phyloP scores from a whole-genome alignment of 2,329 filamentous ascomycete genomes.

The Arthroderma uncinatum region DNA sequence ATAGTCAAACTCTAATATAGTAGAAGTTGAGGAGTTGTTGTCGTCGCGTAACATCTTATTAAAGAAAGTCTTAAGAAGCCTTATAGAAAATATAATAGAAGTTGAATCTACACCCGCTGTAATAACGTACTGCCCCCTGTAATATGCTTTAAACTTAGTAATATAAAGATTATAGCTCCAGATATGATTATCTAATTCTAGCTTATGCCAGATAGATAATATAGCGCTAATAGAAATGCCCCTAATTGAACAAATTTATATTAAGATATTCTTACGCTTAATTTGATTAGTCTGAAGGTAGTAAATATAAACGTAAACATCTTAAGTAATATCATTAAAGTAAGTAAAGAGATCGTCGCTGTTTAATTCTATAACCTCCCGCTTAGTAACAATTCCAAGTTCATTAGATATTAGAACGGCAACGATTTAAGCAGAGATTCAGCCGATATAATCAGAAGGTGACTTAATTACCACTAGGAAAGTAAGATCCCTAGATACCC shows the following conservation, averaged over 20 bases:
- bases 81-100: constrained; percentile 14
- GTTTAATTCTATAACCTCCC: constrained; percentile 13
- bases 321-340: constrained; percentile 13
- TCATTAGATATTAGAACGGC: constrained; percentile 13
- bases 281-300: constrained; percentile 15
- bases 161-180: constrained; percentile 14
- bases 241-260: constrained; percentile 14
- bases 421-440: constrained; percentile 14
- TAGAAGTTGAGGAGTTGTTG: constrained; percentile 12
- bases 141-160: constrained; percentile 15
- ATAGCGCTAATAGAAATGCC: constrained; percentile 14
- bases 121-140: constrained; percentile 13
- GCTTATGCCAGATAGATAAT: constrained; percentile 15
- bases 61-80: constrained; percentile 14
- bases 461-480: constrained; percentile 13
- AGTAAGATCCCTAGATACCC: constrained; percentile 12
- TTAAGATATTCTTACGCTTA: constrained; percentile 14
- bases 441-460: constrained; percentile 14
- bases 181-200: constrained; percentile 14
- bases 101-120: constrained; percentile 11
- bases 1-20: constrained; percentile 13
- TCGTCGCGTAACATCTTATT: constrained; percentile 15
- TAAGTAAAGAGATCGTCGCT: constrained; percentile 12
- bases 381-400: constrained; percentile 14
- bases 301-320: constrained; percentile 14